Percentiles rank a stretch among this genome's conserved stretches.
phyloP scores from a whole-genome alignment of 2,329 filamentous ascomycete species.

The Keithomyces neogunnii region DNA sequence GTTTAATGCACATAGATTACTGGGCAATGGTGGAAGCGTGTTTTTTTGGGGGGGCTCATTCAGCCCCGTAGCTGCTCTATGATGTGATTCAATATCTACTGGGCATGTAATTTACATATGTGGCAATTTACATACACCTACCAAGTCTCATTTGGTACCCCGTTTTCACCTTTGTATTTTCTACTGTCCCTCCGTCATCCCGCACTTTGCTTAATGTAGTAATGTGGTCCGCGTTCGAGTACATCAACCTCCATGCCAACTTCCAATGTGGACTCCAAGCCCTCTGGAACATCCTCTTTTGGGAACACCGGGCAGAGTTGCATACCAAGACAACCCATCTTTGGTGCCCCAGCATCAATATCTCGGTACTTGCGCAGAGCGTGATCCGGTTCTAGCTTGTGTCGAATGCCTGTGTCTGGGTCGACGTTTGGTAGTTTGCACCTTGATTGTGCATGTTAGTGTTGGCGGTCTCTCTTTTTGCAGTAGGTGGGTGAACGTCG shows the following conservation, averaged over 20 bases:
- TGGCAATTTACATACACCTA: neutral
- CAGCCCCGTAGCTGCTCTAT: neutral
- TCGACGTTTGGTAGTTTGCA: constrained; percentile 68
- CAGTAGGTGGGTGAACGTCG: neutral
- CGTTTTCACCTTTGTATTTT: neutral
- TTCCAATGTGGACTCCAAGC: constrained; percentile 37
- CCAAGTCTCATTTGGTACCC: neutral
- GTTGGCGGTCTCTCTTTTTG: neutral
- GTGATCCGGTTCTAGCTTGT: constrained; percentile 46
- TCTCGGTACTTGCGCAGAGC: constrained; percentile 50
- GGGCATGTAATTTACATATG: neutral
- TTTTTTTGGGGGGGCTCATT: neutral
- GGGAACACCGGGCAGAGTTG: constrained; percentile 52
- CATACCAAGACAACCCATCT: constrained; percentile 54
- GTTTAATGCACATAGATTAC: constrained; percentile 9
- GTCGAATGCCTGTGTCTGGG: constrained; percentile 47
- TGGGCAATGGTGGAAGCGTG: constrained; percentile 1
- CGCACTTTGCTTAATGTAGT: constrained; percentile 22
- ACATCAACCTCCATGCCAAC: constrained; percentile 49
- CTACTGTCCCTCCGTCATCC: neutral
- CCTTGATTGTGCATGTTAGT: constrained; percentile 18
- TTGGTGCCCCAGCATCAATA: constrained; percentile 51
- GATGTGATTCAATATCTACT: neutral
- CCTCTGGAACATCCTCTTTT: constrained; percentile 14
- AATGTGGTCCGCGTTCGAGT: constrained; percentile 35